Evolutionary conservation across 1,139 yeast genomes (phyloP), one percentile per base, ranked within the genome.

Genomic region (Candida sanyaensis): DNA sequence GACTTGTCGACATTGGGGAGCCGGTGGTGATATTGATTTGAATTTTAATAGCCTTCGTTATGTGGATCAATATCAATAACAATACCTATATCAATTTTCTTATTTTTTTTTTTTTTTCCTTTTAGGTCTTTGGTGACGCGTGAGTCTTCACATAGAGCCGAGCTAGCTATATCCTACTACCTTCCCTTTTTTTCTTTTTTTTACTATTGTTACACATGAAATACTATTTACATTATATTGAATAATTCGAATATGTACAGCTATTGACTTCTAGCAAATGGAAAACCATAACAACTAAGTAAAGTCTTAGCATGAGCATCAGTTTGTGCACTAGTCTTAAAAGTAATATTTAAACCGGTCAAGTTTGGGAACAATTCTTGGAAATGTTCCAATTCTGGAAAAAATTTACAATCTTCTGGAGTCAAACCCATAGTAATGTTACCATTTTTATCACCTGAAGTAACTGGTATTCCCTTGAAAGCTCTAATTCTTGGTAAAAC

Each of bases 401-500:
- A 95, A 60, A 77, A 79, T 61, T 83, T 82, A 49, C 88, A 83
- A 60, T 89, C 91, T 49, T 86, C 90, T 2, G 90, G 81, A 42
- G 80, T 81, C 56, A 95, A 71, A 39, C 97, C 97, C 63, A 95
- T 85, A 13, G 96, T 79, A 51, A 95, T 80, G 65, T 90, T 89
- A 47, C 99, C 99, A 59, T 77, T 80, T 48, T 80, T 75, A 65
- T 92, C 98, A 51, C 99, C 99, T 4, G 93, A 73, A 41, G 80
- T 74, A 65, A 82, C 82, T 43, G 83, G 80, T 47, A 95, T 77
- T 44, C 98, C 98, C 55, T 75, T 72, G 68, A 88, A 93, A 43
- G 92, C 89, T 79, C 96, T 87, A 51, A 92, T 83, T 68, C 97
- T 82, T 44, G 99, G 99, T 58, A 93, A 78, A 28, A 95, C 99